Conservation (phyloP, 257 asterid species). For the Cruciata laevipes region DNA sequence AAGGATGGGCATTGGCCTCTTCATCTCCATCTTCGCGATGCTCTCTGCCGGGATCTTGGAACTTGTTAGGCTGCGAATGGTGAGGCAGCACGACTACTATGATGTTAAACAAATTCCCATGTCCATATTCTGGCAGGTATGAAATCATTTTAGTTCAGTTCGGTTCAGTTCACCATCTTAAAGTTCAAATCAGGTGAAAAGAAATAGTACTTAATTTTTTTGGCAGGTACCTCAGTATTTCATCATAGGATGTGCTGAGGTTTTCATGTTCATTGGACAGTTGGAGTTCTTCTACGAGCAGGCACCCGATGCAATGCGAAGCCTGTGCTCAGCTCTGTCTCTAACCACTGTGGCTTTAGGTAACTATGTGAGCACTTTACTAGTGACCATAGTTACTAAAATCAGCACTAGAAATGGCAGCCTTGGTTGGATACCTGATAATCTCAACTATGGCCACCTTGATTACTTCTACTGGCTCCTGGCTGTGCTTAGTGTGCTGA, state of each 20-base stretch:
- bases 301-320: slow-evolving; percentile 75
- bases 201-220: slow-evolving; percentile 6
- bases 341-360: slow-evolving; percentile 58
- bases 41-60: slow-evolving; percentile 53
- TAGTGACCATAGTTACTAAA: slow-evolving; percentile 45
- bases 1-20: slow-evolving; percentile 54
- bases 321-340: slow-evolving; percentile 49
- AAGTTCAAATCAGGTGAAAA: too few relatives aligned
- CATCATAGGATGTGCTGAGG: slow-evolving; percentile 69
- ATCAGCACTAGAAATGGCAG: slow-evolving; percentile 39
- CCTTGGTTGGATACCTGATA: slow-evolving; percentile 62
- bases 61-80: slow-evolving; percentile 41
- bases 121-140: slow-evolving; percentile 70
- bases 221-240: slow-evolving; percentile 75
- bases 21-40: slow-evolving; percentile 64
- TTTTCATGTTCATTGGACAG: slow-evolving; percentile 62
- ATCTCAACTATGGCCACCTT: slow-evolving; percentile 47
- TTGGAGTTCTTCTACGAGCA: slow-evolving; percentile 73
- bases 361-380: slow-evolving; percentile 46
- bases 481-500: slow-evolving; percentile 46
- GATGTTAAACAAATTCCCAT: slow-evolving; percentile 32
- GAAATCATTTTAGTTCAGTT: slow-evolving; percentile 37
- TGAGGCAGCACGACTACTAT: slow-evolving; percentile 35
- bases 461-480: slow-evolving; percentile 55
- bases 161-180: too few relatives aligned